Evolutionary conservation across 2,329 filamentous ascomycete genomes (phyloP).

Genomic region (Ustilaginoidea virens): DNA sequence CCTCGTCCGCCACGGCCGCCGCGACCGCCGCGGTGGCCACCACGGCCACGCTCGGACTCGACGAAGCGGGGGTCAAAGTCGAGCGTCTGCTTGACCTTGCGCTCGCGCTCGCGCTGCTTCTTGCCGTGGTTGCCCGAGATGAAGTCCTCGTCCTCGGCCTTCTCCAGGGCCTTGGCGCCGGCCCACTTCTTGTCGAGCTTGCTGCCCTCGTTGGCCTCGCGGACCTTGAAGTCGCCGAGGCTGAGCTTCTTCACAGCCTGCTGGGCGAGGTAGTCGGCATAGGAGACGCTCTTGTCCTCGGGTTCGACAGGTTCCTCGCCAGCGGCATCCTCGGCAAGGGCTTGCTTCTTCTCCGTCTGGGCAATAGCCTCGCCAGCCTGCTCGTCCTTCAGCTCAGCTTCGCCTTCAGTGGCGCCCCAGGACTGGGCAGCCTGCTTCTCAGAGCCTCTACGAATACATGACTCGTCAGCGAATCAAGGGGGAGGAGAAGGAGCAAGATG

Average conservation of each 20-base stretch:
- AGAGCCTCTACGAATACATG: constrained; percentile 47
- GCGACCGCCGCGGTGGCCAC: constrained; percentile 35
- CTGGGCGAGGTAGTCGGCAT: constrained; percentile 71
- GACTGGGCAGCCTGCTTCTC: constrained; percentile 80
- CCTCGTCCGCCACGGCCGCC: constrained; percentile 37
- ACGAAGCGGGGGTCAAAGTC: constrained; percentile 78
- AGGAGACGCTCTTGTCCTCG: constrained; percentile 82
- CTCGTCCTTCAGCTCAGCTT: constrained; percentile 81
- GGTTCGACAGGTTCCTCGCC: constrained; percentile 40
- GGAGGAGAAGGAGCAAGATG: not conserved
- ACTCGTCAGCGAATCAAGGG: constrained; percentile 8
- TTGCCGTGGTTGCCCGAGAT: constrained; percentile 62
- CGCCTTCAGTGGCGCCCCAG: constrained; percentile 74
- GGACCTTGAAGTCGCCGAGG: constrained; percentile 53
- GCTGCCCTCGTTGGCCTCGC: constrained; percentile 84
- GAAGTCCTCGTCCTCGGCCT: constrained; percentile 59
- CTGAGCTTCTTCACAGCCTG: constrained; percentile 59
- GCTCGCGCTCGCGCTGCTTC: constrained; percentile 70
- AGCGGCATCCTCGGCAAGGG: constrained; percentile 32
- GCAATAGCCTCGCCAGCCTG: constrained; percentile 82
- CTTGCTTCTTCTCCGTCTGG: constrained; percentile 66
- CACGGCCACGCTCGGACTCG: constrained; percentile 46
- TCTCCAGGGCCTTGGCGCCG: constrained; percentile 55
- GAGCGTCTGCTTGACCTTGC: constrained; percentile 79
- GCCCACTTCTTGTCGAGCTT: constrained; percentile 89